These are phyloP conservation scores for Pseudozyma pruni DNA, from an alignment of 1,284 basidiomycete species.

Conservation along the genomic window DNA sequence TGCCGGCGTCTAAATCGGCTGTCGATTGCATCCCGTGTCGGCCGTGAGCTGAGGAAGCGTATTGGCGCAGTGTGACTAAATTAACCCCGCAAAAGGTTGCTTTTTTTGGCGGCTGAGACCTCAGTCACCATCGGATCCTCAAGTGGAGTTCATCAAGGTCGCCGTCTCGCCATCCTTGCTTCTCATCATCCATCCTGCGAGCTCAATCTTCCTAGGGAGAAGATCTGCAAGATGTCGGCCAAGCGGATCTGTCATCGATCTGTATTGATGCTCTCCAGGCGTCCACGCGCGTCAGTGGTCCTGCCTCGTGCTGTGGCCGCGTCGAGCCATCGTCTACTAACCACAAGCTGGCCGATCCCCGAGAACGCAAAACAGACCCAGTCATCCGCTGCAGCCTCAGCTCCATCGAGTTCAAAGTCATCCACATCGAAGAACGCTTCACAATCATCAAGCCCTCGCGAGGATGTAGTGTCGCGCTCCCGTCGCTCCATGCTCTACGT, in stretches of 20 bases:
- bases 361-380: conserved; percentile 8
- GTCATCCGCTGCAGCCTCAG: not conserved
- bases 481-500: conserved; percentile 61
- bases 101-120: too few relatives aligned
- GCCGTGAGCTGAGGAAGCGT: too few relatives aligned
- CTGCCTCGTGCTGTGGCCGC: not conserved
- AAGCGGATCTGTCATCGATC: conserved; percentile 9
- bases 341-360: not conserved
- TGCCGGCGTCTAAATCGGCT: too few relatives aligned
- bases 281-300: not conserved
- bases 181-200: not conserved
- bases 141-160: too few relatives aligned
- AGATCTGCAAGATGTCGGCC: conserved; percentile 6
- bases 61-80: too few relatives aligned
- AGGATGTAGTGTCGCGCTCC: conserved; percentile 23
- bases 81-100: too few relatives aligned
- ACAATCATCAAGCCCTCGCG: not conserved
- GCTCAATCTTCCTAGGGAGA: too few relatives aligned
- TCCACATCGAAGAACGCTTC: not conserved
- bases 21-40: too few relatives aligned
- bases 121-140: too few relatives aligned
- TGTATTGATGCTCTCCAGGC: conserved; percentile 4
- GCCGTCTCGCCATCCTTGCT: not conserved
- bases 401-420: not conserved
- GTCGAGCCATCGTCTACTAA: not conserved